Base-by-base conservation (phyloP, 352 stramenopile genomes). In the Phytopythium helicoides region DNA sequence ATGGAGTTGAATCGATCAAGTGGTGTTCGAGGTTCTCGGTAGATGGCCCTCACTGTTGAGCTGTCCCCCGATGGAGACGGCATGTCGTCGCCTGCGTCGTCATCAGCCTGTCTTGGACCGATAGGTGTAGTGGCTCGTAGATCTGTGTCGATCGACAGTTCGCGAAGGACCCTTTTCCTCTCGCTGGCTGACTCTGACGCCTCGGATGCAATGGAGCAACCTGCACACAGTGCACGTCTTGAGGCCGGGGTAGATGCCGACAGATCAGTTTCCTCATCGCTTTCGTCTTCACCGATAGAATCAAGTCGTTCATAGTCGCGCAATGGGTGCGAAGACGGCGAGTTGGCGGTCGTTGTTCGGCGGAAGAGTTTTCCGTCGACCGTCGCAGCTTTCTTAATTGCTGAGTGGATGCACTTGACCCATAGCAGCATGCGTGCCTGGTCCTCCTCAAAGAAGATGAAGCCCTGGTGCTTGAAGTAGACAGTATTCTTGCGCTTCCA, bases 391-490 rank as follows among this genome's bases (percentile, higher is more conserved):
- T 60, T 56, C 26, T 84, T 82, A 41, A 92, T 90, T 28, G 74
- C 71, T 31, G 81, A 54, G 34, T 87, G 78, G 28, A 92, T 88
- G 53, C 73, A 89, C 49, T 88, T 88, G 42, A 89, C 80, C 81
- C 81, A 92, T 12, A 74, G 58, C 42, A 86, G 62, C 72, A 89
- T 86, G 16, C 64, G 66, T 50, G 75, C 65, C 40, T 87, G 76
- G 58, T 87, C 66, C 48, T 89, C 81, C 33, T 86, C 76, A 52
- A 75, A 89, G 52, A 89, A 89, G 9, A 89, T 65, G 31, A 92
- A 92, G 8, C 68, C 63, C 36, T 92, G 81, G 3, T 68, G 65
- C 19, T 75, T 60, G 51, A 86, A 69, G 25, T 70, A 76, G 6
- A 89, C 67, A 1, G 75, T 81, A 23, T 66, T 77, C 35, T 68